These are phyloP conservation scores for Monascus ruber DNA, from an alignment of 2,329 filamentous ascomycete species.

Conservation along the genomic window DNA sequence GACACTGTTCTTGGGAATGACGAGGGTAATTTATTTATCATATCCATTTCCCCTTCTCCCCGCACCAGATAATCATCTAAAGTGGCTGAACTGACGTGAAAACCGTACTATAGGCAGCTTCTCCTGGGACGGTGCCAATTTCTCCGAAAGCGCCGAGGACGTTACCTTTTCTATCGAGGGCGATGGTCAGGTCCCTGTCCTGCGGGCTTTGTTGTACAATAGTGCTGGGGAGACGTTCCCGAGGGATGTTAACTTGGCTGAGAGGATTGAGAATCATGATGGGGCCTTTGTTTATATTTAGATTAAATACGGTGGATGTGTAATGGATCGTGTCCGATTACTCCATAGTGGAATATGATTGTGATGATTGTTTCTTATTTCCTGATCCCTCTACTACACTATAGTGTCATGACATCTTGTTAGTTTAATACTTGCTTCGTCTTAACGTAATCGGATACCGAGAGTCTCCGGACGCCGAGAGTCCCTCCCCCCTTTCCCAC, in stretches of 20 bases:
- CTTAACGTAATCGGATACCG: too few relatives aligned
- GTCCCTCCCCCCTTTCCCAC: too few relatives aligned
- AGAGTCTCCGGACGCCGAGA: too few relatives aligned
- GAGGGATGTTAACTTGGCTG: constrained; percentile 9
- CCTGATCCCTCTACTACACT: too few relatives aligned
- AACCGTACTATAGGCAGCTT: constrained; percentile 5
- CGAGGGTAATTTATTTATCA: constrained; percentile 5
- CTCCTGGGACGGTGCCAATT: constrained; percentile 7
- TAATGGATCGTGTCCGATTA: too few relatives aligned
- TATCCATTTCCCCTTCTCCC: neutral
- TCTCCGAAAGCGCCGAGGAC: constrained; percentile 5
- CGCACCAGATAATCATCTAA: too few relatives aligned
- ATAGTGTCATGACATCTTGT: too few relatives aligned
- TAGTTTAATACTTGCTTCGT: too few relatives aligned
- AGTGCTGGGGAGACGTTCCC: neutral
- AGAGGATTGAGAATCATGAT: constrained; percentile 5
- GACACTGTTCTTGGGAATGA: constrained; percentile 8
- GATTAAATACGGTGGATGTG: too few relatives aligned
- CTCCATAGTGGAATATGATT: too few relatives aligned
- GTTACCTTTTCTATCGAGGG: constrained; percentile 8
- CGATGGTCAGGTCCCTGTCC: constrained; percentile 6
- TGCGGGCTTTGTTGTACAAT: constrained; percentile 6
- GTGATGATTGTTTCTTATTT: too few relatives aligned
- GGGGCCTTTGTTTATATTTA: neutral
- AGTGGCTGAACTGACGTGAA: too few relatives aligned